These are phyloP conservation scores for Calocybe cyanea DNA, from an alignment of 768 basidiomycete genomes.

Conservation along the genomic window DNA sequence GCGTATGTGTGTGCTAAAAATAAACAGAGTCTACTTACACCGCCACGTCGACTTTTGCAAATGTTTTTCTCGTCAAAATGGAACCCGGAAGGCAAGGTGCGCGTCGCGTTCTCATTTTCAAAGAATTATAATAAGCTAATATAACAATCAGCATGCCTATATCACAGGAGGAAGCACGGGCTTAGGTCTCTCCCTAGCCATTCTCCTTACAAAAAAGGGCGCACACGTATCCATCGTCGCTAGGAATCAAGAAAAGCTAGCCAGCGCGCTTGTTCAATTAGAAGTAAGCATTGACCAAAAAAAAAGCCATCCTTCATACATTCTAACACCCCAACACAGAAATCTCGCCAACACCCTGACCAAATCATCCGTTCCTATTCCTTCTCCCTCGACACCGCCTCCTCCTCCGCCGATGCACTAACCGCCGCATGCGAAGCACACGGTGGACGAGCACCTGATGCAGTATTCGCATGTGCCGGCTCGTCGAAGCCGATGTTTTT, in stretches of 20 bases:
- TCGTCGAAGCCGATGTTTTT: constrained; percentile 67
- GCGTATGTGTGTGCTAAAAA: too few relatives aligned
- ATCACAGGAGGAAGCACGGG: constrained; percentile 84
- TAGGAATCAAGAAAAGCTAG: constrained; percentile 60
- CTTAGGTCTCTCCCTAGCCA: constrained; percentile 72
- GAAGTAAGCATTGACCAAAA: too few relatives aligned
- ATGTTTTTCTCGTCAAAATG: constrained; percentile 35
- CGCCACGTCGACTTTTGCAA: too few relatives aligned
- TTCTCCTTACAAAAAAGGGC: constrained; percentile 60
- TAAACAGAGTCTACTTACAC: too few relatives aligned
- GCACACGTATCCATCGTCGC: constrained; percentile 87
- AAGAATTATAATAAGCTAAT: background rate
- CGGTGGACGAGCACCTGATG: constrained; percentile 61
- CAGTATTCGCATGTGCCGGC: constrained; percentile 78
- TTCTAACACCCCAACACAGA: constrained; percentile 27
- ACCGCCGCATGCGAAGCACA: constrained; percentile 51
- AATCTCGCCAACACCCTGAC: constrained; percentile 42
- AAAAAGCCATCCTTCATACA: constrained; percentile 26
- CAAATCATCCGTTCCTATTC: constrained; percentile 68
- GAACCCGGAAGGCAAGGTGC: constrained; percentile 46
- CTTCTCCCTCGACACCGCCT: constrained; percentile 51
- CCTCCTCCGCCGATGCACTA: constrained; percentile 55
- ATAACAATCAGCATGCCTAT: constrained; percentile 63
- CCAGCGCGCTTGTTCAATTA: constrained; percentile 53
- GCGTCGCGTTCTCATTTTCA: background rate